phyloP scores from a whole-genome alignment of 495 filamentous ascomycete genomes.

The Choiromyces venosus region DNA sequence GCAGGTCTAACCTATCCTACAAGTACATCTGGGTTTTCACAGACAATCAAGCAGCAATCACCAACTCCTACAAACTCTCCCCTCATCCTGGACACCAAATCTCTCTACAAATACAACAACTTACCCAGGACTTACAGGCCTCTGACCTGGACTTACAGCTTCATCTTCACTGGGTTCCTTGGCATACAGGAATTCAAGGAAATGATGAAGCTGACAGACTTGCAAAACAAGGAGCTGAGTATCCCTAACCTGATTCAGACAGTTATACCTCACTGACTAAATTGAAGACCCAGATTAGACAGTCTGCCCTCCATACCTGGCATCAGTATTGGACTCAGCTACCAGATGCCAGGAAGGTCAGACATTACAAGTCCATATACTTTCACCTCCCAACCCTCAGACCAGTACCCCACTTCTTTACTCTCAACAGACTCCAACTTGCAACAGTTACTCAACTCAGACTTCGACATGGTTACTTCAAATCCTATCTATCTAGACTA shows the following conservation, averaged over 20 bases:
- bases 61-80: background rate
- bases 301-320: too few species aligned
- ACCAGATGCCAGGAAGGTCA: too few species aligned
- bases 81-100: background rate
- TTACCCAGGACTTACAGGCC: background rate
- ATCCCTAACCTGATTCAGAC: background rate
- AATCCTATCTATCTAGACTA: background rate
- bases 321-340: too few species aligned
- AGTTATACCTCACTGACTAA: background rate
- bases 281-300: too few species aligned
- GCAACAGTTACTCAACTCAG: constrained; percentile 9
- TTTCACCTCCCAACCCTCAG: constrained; percentile 15
- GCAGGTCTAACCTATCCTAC: background rate
- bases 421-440: constrained; percentile 21
- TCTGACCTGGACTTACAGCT: background rate
- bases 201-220: constrained; percentile 2
- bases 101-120: background rate
- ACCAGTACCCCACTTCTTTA: constrained; percentile 46
- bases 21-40: background rate
- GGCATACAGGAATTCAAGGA: background rate
- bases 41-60: background rate
- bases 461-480: background rate
- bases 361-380: background rate
- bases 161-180: background rate
- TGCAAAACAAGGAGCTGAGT: background rate